Base-by-base conservation (phyloP, 805 yeast species). In the Candida khao-thaluensis region DNA sequence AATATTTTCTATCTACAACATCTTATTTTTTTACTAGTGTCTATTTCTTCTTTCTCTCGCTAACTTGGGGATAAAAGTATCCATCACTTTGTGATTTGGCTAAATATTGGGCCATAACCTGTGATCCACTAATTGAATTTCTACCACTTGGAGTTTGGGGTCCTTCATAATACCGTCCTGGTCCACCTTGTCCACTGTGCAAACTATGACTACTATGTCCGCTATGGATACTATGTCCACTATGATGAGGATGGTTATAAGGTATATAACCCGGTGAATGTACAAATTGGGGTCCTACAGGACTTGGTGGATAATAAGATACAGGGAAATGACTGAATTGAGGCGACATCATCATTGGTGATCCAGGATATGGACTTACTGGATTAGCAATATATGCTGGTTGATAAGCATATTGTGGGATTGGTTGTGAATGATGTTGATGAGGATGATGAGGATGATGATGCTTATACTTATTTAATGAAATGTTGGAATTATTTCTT, bases 31-130 rank as follows among this genome's bases (percentile, higher is more conserved):
- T n/a, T n/a, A n/a, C n/a, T n/a, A n/a, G n/a, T n/a, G 7, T 18
- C n/a, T 30, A 30, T 29, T 33, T 33, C n/a, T 25, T 33, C 22
- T 24, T 33, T n/a, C 29, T 11, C 7, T 33, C 37, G 10, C 4
- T 18, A 9, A 60, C 48, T 23, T 48, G 48, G 3, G 64, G 56
- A 5, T 66, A 65, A 42, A 77, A 56, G 52, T 76, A 59, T 32
- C 72, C 71, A 8, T 82, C 82, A 43, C 79, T 82, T 49, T 81
- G 82, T 4, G 50, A 66, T 54, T 79, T 84, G n/a, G 86, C 85
- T 49, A 83, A 65, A 53, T 82, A 83, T 53, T 82, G 88, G 0
- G 87, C 82, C 87, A 83, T 81, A 9, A 83, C 86, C 49, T 80
- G 84, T 0, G 85, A 79, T 2, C 89, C 88, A 5, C 82, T 62